These are phyloP conservation scores for Emergomyces africanus DNA, from an alignment of 2,329 filamentous ascomycete species.

Conservation along the genomic window DNA sequence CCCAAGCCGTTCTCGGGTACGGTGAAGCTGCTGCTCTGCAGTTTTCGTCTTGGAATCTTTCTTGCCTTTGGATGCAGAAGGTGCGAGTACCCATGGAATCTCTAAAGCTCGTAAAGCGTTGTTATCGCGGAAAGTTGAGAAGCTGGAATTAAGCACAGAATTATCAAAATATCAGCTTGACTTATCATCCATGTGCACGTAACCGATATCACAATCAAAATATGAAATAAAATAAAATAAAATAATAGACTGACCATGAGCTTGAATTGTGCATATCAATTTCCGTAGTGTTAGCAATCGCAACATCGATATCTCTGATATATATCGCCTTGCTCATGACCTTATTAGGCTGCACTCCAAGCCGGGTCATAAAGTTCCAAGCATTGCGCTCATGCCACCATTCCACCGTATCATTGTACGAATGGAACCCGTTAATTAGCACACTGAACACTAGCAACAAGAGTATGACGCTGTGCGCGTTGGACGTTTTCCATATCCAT, in stretches of 20 bases:
- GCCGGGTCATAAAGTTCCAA: slow-evolving; percentile 62
- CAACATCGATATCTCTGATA: slow-evolving; percentile 63
- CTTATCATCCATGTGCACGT: not conserved
- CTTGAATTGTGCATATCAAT: slow-evolving; percentile 18
- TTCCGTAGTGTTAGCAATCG: slow-evolving; percentile 30
- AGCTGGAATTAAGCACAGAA: slow-evolving; percentile 11
- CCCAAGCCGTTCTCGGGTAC: slow-evolving; percentile 71
- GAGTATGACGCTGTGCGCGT: slow-evolving; percentile 63
- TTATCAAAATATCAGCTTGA: not conserved
- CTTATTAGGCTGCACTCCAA: slow-evolving; percentile 67
- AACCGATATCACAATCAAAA: not conserved
- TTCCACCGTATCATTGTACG: slow-evolving; percentile 56
- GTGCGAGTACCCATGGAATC: slow-evolving; percentile 18
- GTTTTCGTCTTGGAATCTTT: slow-evolving; percentile 21
- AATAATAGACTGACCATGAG: slow-evolving; percentile 18
- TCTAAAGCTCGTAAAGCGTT: slow-evolving; percentile 22
- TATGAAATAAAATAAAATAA: not conserved
- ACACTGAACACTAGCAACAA: slow-evolving; percentile 54
- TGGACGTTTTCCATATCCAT: slow-evolving; percentile 54
- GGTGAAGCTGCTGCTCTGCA: slow-evolving; percentile 49
- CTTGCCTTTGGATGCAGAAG: slow-evolving; percentile 4
- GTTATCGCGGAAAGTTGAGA: slow-evolving; percentile 33
- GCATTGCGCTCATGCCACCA: slow-evolving; percentile 85
- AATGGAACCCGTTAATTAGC: slow-evolving; percentile 60
- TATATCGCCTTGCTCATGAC: slow-evolving; percentile 81